Evolutionary conservation across 768 basidiomycete genomes (phyloP).

Genomic region (Kwoniella bestiolae): DNA sequence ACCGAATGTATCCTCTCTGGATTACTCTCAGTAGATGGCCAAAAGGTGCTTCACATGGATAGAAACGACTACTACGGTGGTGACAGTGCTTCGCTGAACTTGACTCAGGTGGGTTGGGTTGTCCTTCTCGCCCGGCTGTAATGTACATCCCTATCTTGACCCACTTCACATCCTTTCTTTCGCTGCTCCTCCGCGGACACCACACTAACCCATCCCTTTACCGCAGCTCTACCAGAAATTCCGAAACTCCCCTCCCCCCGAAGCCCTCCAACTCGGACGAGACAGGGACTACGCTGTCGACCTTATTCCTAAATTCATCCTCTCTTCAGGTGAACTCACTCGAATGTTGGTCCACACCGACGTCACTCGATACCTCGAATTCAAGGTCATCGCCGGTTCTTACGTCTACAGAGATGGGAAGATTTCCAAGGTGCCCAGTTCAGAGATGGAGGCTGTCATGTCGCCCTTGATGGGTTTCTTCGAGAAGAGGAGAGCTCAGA

Average conservation of each 20-base stretch:
- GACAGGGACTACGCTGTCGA: conserved; percentile 98
- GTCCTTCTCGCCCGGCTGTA: neutral
- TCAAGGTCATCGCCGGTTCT: conserved; percentile 99
- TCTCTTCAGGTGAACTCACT: conserved; percentile 95
- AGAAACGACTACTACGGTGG: conserved; percentile 97
- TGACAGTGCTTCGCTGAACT: conserved; percentile 92
- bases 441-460: conserved; percentile 93
- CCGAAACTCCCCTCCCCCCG: conserved; percentile 74
- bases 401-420: conserved; percentile 95
- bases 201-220: too few species aligned
- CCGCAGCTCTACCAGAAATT: conserved; percentile 96
- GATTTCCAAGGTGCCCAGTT: conserved; percentile 97
- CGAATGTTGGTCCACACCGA: conserved; percentile 98
- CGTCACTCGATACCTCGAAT: conserved; percentile 97
- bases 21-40: conserved; percentile 96
- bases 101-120: conserved; percentile 80
- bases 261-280: conserved; percentile 74
- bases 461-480: conserved; percentile 98
- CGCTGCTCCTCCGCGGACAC: too few species aligned
- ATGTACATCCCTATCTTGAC: neutral
- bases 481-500: conserved; percentile 96
- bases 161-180: neutral
- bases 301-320: conserved; percentile 98
- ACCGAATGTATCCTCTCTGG: conserved; percentile 99
- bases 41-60: conserved; percentile 92